These are phyloP conservation scores for Stachybotrys elegans DNA, from an alignment of 2,329 filamentous ascomycete species.

Conservation along the genomic window DNA sequence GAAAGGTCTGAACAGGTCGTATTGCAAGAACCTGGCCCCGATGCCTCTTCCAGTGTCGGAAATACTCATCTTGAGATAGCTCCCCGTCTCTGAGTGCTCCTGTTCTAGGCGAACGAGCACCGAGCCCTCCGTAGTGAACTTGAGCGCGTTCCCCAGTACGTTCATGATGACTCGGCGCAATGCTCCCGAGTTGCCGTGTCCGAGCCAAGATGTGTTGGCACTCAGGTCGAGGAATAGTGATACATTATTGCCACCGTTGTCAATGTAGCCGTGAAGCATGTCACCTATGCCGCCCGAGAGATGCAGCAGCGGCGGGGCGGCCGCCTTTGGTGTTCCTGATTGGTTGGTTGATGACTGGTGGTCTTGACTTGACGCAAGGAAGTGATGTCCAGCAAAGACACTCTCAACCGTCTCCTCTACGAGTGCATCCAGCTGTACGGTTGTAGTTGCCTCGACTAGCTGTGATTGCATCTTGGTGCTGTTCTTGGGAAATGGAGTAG, in stretches of 20 bases:
- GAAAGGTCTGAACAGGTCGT: constrained; percentile 59
- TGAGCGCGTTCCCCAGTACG: background rate
- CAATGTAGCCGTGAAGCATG: background rate
- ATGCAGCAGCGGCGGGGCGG: background rate
- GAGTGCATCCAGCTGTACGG: constrained; percentile 26
- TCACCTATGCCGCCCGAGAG: background rate
- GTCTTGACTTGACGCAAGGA: constrained; percentile 9
- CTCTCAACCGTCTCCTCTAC: constrained; percentile 35
- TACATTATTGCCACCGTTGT: background rate
- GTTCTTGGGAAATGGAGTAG: background rate
- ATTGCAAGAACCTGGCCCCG: constrained; percentile 53
- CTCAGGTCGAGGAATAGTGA: background rate
- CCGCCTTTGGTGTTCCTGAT: background rate
- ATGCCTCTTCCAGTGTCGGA: constrained; percentile 64
- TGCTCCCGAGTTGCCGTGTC: background rate
- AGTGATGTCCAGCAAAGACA: constrained; percentile 32
- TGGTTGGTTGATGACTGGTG: background rate
- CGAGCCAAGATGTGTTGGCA: background rate
- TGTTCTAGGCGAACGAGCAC: background rate
- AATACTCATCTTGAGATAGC: constrained; percentile 37
- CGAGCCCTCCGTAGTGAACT: background rate
- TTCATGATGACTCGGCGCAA: background rate
- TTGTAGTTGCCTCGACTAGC: background rate
- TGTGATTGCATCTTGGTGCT: background rate
- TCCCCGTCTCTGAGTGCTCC: background rate